phyloP scores from a whole-genome alignment of 2,329 filamentous ascomycete genomes.

The Diplodia scrobiculata region DNA sequence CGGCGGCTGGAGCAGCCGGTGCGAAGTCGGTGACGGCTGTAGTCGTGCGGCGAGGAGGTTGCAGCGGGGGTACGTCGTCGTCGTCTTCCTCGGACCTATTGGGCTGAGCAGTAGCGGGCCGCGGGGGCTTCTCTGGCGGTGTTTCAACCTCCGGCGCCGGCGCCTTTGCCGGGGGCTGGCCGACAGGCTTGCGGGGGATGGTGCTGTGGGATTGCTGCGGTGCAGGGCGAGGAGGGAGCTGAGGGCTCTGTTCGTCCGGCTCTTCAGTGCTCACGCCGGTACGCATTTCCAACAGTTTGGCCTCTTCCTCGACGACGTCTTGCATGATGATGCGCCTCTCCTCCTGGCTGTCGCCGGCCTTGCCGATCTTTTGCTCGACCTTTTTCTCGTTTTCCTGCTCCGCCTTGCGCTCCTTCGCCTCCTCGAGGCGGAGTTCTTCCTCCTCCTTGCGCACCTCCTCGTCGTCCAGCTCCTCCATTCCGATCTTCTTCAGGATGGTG shows the following conservation, averaged over 20 bases:
- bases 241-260: background rate
- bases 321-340: constrained; percentile 15
- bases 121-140: constrained; percentile 18
- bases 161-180: background rate
- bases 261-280: background rate
- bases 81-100: background rate
- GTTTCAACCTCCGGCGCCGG: background rate
- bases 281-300: constrained; percentile 22
- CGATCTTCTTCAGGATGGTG: constrained; percentile 55
- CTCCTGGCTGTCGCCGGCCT: background rate
- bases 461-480: constrained; percentile 56
- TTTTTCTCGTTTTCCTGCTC: constrained; percentile 45
- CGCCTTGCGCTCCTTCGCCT: constrained; percentile 49
- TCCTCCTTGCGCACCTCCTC: constrained; percentile 52
- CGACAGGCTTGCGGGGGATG: constrained; percentile 12
- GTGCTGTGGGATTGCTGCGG: background rate
- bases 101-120: background rate
- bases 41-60: background rate
- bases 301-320: constrained; percentile 23
- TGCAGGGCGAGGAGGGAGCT: background rate
- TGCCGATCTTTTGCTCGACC: constrained; percentile 20
- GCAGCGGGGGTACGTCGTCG: background rate
- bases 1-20: background rate
- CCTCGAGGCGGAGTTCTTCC: constrained; percentile 47
- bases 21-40: background rate